A percentile compares a stretch with the other conserved stretches of the same genome.
Evolutionary conservation across 345 rosid genomes (phyloP).

Genomic region (Gossypium arboreum): DNA sequence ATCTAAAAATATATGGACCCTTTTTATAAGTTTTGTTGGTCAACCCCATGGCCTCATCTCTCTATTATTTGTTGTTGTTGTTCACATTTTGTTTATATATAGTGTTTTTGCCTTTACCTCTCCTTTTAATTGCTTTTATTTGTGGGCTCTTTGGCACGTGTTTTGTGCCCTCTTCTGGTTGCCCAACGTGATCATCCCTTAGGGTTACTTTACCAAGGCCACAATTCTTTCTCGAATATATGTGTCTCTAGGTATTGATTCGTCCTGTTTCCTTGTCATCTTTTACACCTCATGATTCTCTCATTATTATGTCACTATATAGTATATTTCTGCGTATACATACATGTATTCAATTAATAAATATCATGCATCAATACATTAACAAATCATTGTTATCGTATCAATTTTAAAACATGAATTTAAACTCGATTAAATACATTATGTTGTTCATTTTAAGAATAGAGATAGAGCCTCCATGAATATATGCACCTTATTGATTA

Average conservation of each 20-base stretch:
- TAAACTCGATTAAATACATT: too few relatives aligned
- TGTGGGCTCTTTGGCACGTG: conserved; percentile 8
- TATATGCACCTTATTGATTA: too few relatives aligned
- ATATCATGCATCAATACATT: background rate
- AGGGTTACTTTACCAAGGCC: background rate
- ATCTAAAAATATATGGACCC: background rate
- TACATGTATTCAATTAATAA: background rate
- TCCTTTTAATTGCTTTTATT: background rate
- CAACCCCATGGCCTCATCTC: background rate
- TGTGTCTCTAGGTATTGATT: too few relatives aligned
- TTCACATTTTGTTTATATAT: background rate
- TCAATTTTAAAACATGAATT: background rate
- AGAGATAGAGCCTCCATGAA: too few relatives aligned
- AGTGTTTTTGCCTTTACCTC: background rate
- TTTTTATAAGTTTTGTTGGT: background rate
- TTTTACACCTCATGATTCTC: conserved; percentile 9
- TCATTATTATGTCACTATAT: background rate
- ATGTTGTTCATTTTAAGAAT: too few relatives aligned
- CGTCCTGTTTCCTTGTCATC: background rate
- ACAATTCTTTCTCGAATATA: background rate
- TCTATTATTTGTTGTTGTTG: background rate
- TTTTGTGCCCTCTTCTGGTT: background rate
- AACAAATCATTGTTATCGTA: background rate
- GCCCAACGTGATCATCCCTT: background rate
- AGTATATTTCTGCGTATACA: background rate